A percentile compares a stretch with the other conserved stretches of the same genome.
Evolutionary conservation across 331 rosid species (phyloP).

Genomic region (Spiraea crenata): DNA sequence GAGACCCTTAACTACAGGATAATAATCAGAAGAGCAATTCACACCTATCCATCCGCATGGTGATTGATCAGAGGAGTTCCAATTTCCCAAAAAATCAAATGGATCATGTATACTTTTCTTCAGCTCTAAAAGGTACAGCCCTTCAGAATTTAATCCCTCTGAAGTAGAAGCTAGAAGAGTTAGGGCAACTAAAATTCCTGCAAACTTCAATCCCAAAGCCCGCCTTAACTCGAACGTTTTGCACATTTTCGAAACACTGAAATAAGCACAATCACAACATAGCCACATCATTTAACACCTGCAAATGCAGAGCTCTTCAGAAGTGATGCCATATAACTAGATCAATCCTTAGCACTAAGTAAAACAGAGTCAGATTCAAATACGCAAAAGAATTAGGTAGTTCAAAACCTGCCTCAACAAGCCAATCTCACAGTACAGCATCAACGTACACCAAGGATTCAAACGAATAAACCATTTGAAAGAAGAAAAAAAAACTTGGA

Average conservation of each 20-base stretch:
- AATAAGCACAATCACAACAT: slow-evolving; percentile 18
- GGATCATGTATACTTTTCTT: slow-evolving; percentile 54
- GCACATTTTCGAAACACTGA: slow-evolving; percentile 48
- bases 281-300: slow-evolving; percentile 40
- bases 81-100: slow-evolving; percentile 38
- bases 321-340: slow-evolving; percentile 13
- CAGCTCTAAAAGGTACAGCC: slow-evolving; percentile 60
- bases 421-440: not conserved
- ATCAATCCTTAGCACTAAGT: slow-evolving; percentile 3
- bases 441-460: not conserved
- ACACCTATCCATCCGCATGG: slow-evolving; percentile 88
- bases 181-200: slow-evolving; percentile 40
- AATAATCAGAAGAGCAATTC: slow-evolving; percentile 44
- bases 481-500: not conserved
- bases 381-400: not conserved
- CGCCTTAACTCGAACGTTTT: slow-evolving; percentile 37
- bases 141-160: slow-evolving; percentile 76
- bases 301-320: slow-evolving; percentile 31
- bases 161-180: slow-evolving; percentile 42
- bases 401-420: slow-evolving; percentile 7
- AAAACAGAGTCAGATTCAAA: slow-evolving; percentile 13
- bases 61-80: slow-evolving; percentile 65
- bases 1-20: slow-evolving; percentile 52
- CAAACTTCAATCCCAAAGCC: slow-evolving; percentile 38
- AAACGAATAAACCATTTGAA: not conserved